phyloP scores from a whole-genome alignment of 495 filamentous ascomycete species.

The Amniculicola lignicola region DNA sequence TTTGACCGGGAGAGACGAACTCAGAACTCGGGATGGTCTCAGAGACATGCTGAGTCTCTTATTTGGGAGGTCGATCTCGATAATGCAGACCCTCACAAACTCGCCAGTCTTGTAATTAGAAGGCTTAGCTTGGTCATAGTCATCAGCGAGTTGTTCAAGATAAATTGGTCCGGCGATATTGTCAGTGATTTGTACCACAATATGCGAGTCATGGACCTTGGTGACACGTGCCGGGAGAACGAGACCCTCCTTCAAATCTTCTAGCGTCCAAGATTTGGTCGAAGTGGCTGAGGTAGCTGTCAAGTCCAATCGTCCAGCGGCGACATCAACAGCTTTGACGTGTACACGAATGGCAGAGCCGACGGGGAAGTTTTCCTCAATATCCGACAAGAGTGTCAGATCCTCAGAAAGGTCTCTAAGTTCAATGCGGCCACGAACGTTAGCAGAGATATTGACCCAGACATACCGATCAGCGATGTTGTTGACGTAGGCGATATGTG shows the following conservation, averaged over 20 bases:
- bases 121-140: constrained; percentile 72
- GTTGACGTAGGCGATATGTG: constrained; percentile 80
- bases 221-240: constrained; percentile 79
- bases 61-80: constrained; percentile 74
- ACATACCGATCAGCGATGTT: constrained; percentile 71
- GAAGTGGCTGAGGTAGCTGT: constrained; percentile 61
- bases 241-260: constrained; percentile 70
- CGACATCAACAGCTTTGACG: constrained; percentile 70
- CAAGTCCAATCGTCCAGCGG: constrained; percentile 74
- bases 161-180: constrained; percentile 68
- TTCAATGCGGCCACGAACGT: constrained; percentile 76
- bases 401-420: constrained; percentile 84
- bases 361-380: constrained; percentile 80
- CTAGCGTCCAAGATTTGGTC: constrained; percentile 57
- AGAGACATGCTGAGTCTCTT: constrained; percentile 78
- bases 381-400: constrained; percentile 66
- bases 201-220: constrained; percentile 74
- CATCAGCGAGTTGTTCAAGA: constrained; percentile 76
- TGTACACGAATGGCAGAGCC: constrained; percentile 79
- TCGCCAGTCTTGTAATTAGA: constrained; percentile 74
- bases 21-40: constrained; percentile 83
- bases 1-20: constrained; percentile 76
- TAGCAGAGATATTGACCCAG: constrained; percentile 91
- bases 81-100: constrained; percentile 75
- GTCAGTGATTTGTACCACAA: constrained; percentile 83